Evolutionary conservation across 768 basidiomycete species (phyloP).

Genomic region (Tubosaeta sp.): DNA sequence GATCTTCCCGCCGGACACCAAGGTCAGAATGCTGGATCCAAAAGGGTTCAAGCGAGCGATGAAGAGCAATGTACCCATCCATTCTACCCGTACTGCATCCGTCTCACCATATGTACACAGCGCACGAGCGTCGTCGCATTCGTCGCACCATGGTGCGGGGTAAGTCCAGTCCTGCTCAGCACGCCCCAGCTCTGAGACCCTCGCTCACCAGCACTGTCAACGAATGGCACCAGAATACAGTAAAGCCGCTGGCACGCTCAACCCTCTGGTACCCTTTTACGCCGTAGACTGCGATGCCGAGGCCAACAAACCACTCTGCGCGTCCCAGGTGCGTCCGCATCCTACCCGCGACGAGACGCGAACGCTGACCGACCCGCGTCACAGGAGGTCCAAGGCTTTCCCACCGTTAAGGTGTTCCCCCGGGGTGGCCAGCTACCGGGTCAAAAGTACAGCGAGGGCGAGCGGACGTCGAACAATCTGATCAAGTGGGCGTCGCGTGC

Average conservation of each 20-base stretch:
- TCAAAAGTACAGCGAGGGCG: constrained; percentile 59
- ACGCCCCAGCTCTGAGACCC: neutral
- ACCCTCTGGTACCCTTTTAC: constrained; percentile 82
- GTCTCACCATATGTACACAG: constrained; percentile 32
- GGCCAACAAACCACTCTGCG: constrained; percentile 77
- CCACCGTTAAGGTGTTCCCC: constrained; percentile 90
- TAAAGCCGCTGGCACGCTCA: constrained; percentile 73
- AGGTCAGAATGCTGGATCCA: constrained; percentile 70
- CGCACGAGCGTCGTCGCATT: constrained; percentile 81
- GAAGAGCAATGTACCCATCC: constrained; percentile 46
- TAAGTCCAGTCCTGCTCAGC: constrained; percentile 32
- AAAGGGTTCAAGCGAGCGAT: constrained; percentile 68
- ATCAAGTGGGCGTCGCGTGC: constrained; percentile 73
- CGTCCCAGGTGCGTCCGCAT: constrained; percentile 53
- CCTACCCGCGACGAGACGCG: neutral
- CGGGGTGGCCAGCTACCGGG: constrained; percentile 61
- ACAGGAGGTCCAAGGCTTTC: constrained; percentile 86
- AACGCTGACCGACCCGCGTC: neutral
- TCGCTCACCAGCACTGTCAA: constrained; percentile 63
- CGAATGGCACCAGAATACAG: constrained; percentile 79
- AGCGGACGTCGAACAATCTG: constrained; percentile 68
- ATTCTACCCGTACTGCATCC: neutral
- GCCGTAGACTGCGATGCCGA: constrained; percentile 91
- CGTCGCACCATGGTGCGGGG: constrained; percentile 93
- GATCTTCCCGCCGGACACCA: constrained; percentile 46